Conservation (phyloP, 2,329 filamentous ascomycete genomes). For the Cladorrhinum sp. region DNA sequence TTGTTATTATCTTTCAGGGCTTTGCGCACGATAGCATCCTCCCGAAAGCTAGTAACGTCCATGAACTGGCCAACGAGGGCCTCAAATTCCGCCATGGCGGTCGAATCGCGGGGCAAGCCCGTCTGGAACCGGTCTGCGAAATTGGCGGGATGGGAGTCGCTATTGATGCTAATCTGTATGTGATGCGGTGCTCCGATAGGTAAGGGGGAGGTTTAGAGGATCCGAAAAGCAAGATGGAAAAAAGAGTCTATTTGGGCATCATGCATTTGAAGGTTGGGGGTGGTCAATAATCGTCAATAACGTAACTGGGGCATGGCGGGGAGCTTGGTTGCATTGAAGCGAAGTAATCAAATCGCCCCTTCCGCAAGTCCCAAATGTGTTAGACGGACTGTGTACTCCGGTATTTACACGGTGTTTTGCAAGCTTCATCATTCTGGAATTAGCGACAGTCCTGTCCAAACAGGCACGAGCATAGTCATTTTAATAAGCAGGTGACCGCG, state of each 20-base stretch:
- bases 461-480: too few species aligned
- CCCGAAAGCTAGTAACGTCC: constrained; percentile 33
- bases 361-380: too few species aligned
- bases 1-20: constrained; percentile 42
- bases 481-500: too few species aligned
- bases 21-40: constrained; percentile 10
- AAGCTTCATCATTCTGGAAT: too few species aligned
- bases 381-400: too few species aligned
- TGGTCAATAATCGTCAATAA: not conserved
- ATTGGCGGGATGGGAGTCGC: not conserved
- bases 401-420: too few species aligned
- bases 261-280: not conserved
- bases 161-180: not conserved
- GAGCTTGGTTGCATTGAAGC: not conserved
- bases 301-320: not conserved
- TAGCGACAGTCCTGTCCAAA: too few species aligned
- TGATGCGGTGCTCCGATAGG: too few species aligned
- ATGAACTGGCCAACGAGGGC: not conserved
- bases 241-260: not conserved
- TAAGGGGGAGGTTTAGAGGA: too few species aligned
- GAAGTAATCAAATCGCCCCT: not conserved
- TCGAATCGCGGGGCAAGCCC: not conserved
- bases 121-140: not conserved
- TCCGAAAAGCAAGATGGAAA: not conserved
- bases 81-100: not conserved